Conservation (phyloP, 2,329 filamentous ascomycete species). For the Ophiostoma sp. region DNA sequence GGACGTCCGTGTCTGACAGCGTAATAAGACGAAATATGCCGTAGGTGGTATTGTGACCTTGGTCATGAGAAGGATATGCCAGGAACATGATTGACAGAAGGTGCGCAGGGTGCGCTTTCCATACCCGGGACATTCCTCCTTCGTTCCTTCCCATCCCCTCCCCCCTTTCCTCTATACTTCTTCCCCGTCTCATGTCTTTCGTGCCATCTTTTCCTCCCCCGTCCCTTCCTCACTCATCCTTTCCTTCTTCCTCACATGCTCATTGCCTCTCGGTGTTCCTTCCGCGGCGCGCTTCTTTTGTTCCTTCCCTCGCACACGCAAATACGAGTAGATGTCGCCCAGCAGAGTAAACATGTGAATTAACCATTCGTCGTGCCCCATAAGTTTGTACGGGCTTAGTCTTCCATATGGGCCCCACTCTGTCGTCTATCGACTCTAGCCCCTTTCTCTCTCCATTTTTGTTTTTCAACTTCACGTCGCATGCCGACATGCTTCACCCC, state of each 20-base stretch:
- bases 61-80: neutral
- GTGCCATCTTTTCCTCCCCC: neutral
- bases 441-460: conserved; percentile 18
- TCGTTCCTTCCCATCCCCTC: neutral
- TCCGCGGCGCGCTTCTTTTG: neutral
- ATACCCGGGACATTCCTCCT: neutral
- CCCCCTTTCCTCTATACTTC: neutral
- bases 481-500: conserved; percentile 15
- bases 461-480: conserved; percentile 13
- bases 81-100: neutral
- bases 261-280: neutral
- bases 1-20: neutral
- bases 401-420: neutral
- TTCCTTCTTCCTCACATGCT: neutral
- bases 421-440: neutral
- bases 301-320: no score
- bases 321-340: no score
- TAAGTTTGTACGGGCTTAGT: neutral
- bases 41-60: no score
- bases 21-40: no score
- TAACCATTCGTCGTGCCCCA: neutral
- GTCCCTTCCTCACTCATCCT: neutral
- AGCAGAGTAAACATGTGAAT: neutral
- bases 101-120: conserved; percentile 2
- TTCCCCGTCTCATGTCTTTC: neutral